Conservation (phyloP, 2,329 filamentous ascomycete genomes). For the Tolypocladium sp. region DNA sequence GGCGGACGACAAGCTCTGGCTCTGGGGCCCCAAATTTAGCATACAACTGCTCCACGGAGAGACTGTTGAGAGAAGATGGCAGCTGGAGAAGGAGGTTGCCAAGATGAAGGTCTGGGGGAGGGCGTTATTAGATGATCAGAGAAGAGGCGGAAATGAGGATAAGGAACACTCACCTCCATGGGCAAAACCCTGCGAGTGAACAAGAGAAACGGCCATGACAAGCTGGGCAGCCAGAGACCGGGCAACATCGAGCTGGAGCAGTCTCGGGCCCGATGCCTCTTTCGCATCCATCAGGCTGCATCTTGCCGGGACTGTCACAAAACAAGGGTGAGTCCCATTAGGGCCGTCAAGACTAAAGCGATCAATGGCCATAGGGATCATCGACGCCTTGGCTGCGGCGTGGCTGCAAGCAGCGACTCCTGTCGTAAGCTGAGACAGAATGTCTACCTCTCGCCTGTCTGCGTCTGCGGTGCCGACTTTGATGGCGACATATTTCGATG, state of each 20-base stretch:
- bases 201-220: slow-evolving; percentile 17
- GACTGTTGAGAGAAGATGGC: slow-evolving; percentile 9
- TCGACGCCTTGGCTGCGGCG: background rate
- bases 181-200: slow-evolving; percentile 18
- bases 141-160: background rate
- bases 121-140: background rate
- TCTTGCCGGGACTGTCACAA: slow-evolving; percentile 15
- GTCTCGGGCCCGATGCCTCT: slow-evolving; percentile 5
- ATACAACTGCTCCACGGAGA: slow-evolving; percentile 17
- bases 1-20: slow-evolving; percentile 10
- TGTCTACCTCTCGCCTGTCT: slow-evolving; percentile 9
- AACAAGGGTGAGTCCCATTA: slow-evolving; percentile 19
- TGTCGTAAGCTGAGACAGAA: slow-evolving; percentile 10
- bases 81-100: slow-evolving; percentile 23
- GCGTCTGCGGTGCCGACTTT: slow-evolving; percentile 20
- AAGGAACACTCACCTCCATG: slow-evolving; percentile 17
- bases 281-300: slow-evolving; percentile 14
- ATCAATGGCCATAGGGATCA: slow-evolving; percentile 13
- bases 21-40: slow-evolving; percentile 12
- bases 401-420: background rate
- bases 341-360: slow-evolving; percentile 14
- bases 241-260: slow-evolving; percentile 16
- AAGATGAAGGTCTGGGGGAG: slow-evolving; percentile 17
- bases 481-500: slow-evolving; percentile 19
- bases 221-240: slow-evolving; percentile 18